phyloP scores from a whole-genome alignment of 2,329 filamentous ascomycete species.

The Cordyceps javanica region DNA sequence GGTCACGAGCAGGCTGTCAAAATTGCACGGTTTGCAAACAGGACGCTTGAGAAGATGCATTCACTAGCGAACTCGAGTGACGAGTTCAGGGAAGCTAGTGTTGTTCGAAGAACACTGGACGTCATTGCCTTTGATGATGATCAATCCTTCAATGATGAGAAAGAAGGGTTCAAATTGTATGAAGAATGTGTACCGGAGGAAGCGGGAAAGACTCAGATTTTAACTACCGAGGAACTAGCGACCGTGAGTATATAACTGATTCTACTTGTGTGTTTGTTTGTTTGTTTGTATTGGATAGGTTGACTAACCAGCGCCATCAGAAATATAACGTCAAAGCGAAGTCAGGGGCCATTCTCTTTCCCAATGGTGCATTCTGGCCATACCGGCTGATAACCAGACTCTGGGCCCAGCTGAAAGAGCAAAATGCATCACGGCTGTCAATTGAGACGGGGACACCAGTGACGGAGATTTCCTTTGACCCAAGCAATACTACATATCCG shows the following conservation, averaged over 20 bases:
- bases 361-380: conserved; percentile 39
- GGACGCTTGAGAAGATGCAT: conserved; percentile 27
- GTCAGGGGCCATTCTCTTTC: conserved; percentile 19
- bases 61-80: conserved; percentile 13
- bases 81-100: neutral
- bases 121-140: conserved; percentile 16
- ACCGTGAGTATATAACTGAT: neutral
- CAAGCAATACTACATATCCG: conserved; percentile 17
- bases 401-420: conserved; percentile 27
- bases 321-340: conserved; percentile 23
- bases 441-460: conserved; percentile 33
- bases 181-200: conserved; percentile 18
- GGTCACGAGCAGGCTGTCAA: conserved; percentile 31
- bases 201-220: neutral
- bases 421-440: conserved; percentile 22
- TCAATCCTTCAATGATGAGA: conserved; percentile 17
- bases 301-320: neutral
- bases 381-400: conserved; percentile 39
- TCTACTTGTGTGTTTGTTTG: no score
- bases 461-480: conserved; percentile 18
- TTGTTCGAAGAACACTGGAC: conserved; percentile 9
- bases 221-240: neutral
- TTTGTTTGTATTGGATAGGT: neutral
- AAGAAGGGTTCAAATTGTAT: conserved; percentile 12
- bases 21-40: conserved; percentile 35